Percentiles rank a stretch among this genome's conserved stretches.
phyloP scores from a whole-genome alignment of 768 basidiomycete species.

The Lactarius sanguifluus region DNA sequence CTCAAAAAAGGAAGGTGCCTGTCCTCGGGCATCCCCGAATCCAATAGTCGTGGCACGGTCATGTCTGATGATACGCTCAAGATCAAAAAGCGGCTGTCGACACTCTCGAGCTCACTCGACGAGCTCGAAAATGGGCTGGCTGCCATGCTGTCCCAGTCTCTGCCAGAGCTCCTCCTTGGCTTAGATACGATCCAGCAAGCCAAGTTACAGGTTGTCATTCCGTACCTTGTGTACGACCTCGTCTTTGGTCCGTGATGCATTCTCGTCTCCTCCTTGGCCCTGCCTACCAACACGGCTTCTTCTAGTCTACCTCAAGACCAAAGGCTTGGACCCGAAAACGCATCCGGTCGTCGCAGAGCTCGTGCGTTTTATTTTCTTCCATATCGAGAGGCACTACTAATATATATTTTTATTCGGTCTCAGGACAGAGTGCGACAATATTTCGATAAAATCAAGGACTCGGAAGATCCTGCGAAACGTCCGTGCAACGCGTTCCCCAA shows the following conservation, averaged over 20 bases:
- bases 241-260: conserved; percentile 63
- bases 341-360: conserved; percentile 78
- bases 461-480: conserved; percentile 68
- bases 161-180: conserved; percentile 62
- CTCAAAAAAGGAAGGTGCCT: too few species aligned
- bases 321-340: conserved; percentile 74
- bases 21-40: too few species aligned
- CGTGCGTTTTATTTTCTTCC: conserved; percentile 38
- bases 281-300: background rate
- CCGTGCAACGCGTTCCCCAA: conserved; percentile 28
- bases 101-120: conserved; percentile 58
- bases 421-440: conserved; percentile 77
- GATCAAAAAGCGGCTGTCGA: conserved; percentile 44
- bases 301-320: conserved; percentile 77
- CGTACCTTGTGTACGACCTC: conserved; percentile 83
- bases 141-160: conserved; percentile 63
- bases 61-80: conserved; percentile 42
- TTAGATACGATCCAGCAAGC: conserved; percentile 78
- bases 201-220: conserved; percentile 73
- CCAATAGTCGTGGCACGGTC: too few species aligned
- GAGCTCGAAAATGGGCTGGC: conserved; percentile 67
- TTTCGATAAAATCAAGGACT: conserved; percentile 77
- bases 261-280: conserved; percentile 5
- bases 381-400: background rate
- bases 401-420: background rate